Percentiles rank a stretch among this genome's conserved stretches.
phyloP scores from a whole-genome alignment of 2,329 filamentous ascomycete species.

The Colletotrichum agaves region DNA sequence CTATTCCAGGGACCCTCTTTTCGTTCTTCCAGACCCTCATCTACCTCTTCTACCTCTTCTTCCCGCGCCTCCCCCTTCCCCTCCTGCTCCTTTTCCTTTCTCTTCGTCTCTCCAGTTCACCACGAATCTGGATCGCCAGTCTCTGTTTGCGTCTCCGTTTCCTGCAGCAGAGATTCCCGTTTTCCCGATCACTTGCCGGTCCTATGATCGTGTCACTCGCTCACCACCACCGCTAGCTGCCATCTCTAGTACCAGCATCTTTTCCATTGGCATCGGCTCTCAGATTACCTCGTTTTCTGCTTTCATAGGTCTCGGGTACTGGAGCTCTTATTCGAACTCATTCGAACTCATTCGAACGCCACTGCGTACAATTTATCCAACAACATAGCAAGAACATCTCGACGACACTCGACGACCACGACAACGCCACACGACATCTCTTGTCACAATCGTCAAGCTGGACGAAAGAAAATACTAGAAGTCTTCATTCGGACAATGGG shows the following conservation, averaged over 20 bases:
- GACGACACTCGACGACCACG: constrained; percentile 13
- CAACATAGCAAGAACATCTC: not conserved
- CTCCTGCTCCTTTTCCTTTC: constrained; percentile 24
- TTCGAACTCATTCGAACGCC: not conserved
- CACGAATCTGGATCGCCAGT: constrained; percentile 35
- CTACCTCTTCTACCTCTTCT: constrained; percentile 25
- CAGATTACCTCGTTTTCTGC: not conserved
- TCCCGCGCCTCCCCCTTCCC: constrained; percentile 24
- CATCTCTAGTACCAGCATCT: constrained; percentile 16
- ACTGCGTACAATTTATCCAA: not conserved
- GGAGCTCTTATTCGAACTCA: constrained; percentile 3
- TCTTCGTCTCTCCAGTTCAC: constrained; percentile 29
- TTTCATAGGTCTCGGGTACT: constrained; percentile 11
- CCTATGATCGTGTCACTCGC: constrained; percentile 39
- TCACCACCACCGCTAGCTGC: constrained; percentile 24
- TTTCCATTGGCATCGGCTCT: constrained; percentile 7
- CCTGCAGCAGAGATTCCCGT: constrained; percentile 26
- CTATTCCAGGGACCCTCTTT: constrained; percentile 18
- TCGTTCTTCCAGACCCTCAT: constrained; percentile 33
- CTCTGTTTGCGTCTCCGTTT: constrained; percentile 25
- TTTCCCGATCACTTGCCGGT: constrained; percentile 37
- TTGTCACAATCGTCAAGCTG: constrained; percentile 30
- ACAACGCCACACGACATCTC: not conserved
- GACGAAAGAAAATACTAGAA: constrained; percentile 31
- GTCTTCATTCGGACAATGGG: constrained; percentile 46